phyloP scores from a whole-genome alignment of 352 stramenopile genomes.

The Elongisporangium undulatum region DNA sequence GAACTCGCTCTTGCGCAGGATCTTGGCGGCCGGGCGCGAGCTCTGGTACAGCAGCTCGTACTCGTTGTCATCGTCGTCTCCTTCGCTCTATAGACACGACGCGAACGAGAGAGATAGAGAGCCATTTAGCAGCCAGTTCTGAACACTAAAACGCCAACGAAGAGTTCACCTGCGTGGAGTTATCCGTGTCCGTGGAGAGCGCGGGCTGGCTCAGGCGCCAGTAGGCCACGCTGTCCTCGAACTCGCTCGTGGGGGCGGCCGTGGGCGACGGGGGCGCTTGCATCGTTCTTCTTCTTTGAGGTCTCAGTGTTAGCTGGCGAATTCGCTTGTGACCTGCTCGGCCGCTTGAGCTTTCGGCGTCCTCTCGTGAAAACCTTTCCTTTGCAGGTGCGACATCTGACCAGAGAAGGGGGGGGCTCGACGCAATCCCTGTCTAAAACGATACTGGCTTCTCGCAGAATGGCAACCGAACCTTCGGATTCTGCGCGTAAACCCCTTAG shows the following conservation, averaged over 20 bases:
- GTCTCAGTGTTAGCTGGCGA: not conserved
- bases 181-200: not conserved
- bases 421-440: not conserved
- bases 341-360: not conserved
- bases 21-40: conserved; percentile 30
- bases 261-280: not conserved
- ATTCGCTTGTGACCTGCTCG: not conserved
- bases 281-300: not conserved
- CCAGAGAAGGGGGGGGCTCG: not conserved
- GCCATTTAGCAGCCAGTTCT: not conserved
- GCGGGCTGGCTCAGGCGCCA: not conserved
- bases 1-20: conserved; percentile 51
- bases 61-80: conserved; percentile 35
- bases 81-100: not conserved
- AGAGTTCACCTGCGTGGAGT: not conserved
- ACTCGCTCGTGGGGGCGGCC: not conserved
- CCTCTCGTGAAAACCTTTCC: not conserved
- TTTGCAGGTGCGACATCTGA: too few species aligned
- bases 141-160: not conserved
- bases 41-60: conserved; percentile 60
- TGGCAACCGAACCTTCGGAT: not conserved
- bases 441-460: not conserved
- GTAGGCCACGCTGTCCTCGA: not conserved
- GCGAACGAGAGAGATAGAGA: not conserved
- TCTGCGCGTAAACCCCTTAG: not conserved